Evolutionary conservation across 768 basidiomycete species (phyloP).

Genomic region (Leccinum variicolor): DNA sequence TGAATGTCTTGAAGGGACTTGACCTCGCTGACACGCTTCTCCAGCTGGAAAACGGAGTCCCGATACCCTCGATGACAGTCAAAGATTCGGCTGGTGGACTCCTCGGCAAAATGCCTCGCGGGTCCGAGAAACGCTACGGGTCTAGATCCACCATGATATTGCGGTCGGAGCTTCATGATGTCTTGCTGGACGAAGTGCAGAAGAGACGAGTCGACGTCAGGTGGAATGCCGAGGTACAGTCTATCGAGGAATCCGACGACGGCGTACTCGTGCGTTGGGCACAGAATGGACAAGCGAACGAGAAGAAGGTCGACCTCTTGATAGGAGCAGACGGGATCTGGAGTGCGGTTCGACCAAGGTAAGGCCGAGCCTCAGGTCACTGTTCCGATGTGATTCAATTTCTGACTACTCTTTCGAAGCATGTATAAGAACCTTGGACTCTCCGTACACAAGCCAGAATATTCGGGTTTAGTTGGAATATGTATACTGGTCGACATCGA

Average conservation of each 20-base stretch:
- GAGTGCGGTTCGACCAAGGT: conserved; percentile 27
- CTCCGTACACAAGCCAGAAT: conserved; percentile 20
- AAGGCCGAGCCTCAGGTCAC: not conserved
- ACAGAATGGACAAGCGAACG: conserved; percentile 15
- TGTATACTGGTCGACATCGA: conserved; percentile 18
- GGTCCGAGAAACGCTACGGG: conserved; percentile 25
- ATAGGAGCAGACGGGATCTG: conserved; percentile 32
- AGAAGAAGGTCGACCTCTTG: conserved; percentile 29
- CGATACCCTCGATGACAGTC: conserved; percentile 20
- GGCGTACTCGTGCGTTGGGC: conserved; percentile 27
- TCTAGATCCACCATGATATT: conserved; percentile 24
- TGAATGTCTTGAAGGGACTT: conserved; percentile 28
- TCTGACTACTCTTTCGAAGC: conserved; percentile 12
- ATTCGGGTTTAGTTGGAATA: conserved; percentile 28
- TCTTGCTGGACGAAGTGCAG: conserved; percentile 29
- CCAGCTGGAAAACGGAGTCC: conserved; percentile 17
- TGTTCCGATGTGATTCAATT: not conserved
- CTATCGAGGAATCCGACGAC: conserved; percentile 21
- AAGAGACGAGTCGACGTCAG: conserved; percentile 13
- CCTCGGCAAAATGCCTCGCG: conserved; percentile 25
- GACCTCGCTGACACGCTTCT: conserved; percentile 22
- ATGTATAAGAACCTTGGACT: conserved; percentile 21
- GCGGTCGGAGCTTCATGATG: conserved; percentile 31
- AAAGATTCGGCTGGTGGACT: conserved; percentile 19
- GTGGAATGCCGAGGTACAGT: conserved; percentile 25